A percentile compares a stretch with the other conserved stretches of the same genome.
Evolutionary conservation across 371 early-diverging fungal genomes (phyloP).

Genomic region (Paraphysoderma sedebokerense): DNA sequence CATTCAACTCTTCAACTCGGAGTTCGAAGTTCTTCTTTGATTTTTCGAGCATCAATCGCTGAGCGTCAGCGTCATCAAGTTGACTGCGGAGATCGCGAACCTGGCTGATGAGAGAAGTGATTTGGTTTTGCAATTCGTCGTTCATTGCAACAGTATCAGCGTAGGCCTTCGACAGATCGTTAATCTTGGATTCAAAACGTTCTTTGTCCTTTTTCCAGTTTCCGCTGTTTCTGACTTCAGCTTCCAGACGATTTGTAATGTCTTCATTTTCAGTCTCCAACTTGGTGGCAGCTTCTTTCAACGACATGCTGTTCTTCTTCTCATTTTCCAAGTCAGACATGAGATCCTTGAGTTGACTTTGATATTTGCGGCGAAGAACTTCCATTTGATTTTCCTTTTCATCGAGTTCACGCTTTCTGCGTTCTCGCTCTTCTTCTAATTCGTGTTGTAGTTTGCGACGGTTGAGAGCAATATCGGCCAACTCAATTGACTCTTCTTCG

Average conservation of each 20-base stretch:
- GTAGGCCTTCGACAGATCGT: slow-evolving; percentile 33
- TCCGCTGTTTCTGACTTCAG: slow-evolving; percentile 25
- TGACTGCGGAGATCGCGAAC: slow-evolving; percentile 27
- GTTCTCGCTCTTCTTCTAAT: slow-evolving; percentile 37
- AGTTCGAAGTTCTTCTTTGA: slow-evolving; percentile 44
- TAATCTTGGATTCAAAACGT: slow-evolving; percentile 29
- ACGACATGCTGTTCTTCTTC: slow-evolving; percentile 31
- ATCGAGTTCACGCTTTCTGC: slow-evolving; percentile 46
- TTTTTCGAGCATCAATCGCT: slow-evolving; percentile 35
- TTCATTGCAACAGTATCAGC: slow-evolving; percentile 19
- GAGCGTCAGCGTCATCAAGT: slow-evolving; percentile 45
- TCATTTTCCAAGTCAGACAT: slow-evolving; percentile 55
- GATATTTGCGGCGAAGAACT: slow-evolving; percentile 43
- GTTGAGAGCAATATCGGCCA: slow-evolving; percentile 39
- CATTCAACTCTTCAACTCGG: slow-evolving; percentile 51
- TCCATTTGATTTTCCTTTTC: slow-evolving; percentile 48
- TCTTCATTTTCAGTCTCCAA: slow-evolving; percentile 34
- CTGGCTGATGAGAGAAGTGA: slow-evolving; percentile 19
- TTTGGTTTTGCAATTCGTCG: slow-evolving; percentile 33
- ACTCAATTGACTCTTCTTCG: slow-evolving; percentile 44
- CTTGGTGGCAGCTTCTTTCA: slow-evolving; percentile 41
- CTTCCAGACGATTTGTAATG: slow-evolving; percentile 25
- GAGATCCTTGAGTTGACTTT: slow-evolving; percentile 53
- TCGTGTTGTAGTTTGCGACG: slow-evolving; percentile 58
- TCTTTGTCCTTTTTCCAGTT: slow-evolving; percentile 50